phyloP scores from a whole-genome alignment of 768 basidiomycete species.

The Suillus subalutaceus region DNA sequence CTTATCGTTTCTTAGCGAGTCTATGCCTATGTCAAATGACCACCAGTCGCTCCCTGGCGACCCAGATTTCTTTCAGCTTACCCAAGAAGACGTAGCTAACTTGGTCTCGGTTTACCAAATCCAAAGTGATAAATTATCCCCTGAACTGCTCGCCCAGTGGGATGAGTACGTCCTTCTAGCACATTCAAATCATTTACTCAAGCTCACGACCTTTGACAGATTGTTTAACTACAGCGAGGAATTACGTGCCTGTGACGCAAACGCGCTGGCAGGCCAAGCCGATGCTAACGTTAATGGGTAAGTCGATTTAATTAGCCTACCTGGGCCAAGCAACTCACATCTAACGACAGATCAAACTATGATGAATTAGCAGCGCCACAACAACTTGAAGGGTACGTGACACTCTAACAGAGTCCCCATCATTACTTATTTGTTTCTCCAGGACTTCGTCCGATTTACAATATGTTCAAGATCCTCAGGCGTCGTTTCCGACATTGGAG shows the following conservation, averaged over 20 bases:
- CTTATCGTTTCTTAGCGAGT: neutral
- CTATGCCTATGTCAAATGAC: neutral
- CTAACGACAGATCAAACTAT: neutral
- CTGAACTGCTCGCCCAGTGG: neutral
- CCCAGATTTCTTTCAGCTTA: neutral
- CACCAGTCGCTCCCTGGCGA: neutral
- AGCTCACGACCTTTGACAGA: neutral
- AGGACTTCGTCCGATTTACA: neutral
- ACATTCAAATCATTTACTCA: neutral
- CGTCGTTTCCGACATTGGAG: neutral
- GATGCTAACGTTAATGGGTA: neutral
- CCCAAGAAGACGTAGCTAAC: neutral
- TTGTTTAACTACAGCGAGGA: neutral
- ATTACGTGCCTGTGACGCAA: neutral
- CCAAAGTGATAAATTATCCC: neutral
- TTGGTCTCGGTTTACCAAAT: neutral
- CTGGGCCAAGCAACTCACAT: neutral
- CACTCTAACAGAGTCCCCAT: neutral
- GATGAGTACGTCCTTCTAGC: neutral
- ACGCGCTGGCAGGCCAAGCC: neutral
- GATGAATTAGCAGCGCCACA: neutral
- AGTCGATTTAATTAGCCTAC: neutral
- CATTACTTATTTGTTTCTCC: neutral
- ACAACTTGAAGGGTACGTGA: neutral
- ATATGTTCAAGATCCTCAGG: neutral